phyloP scores from a whole-genome alignment of 2,329 filamentous ascomycete genomes.

The Nigrograna mackinnonii region DNA sequence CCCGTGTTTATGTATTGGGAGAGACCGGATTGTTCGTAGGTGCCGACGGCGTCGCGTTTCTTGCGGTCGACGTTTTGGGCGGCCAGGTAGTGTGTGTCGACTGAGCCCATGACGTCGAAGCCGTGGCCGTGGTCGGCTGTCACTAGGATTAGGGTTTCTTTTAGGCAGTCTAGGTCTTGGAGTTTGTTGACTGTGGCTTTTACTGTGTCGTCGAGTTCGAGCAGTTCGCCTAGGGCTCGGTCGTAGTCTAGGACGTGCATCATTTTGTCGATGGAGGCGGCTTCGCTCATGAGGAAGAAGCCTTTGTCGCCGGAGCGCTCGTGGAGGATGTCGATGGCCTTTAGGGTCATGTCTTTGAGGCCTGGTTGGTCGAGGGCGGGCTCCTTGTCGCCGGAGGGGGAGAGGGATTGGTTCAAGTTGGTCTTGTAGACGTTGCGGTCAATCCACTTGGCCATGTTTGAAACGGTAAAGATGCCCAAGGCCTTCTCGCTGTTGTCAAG shows the following conservation, averaged over 20 bases:
- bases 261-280: constrained; percentile 85
- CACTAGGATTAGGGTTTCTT: constrained; percentile 78
- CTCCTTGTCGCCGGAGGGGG: constrained; percentile 66
- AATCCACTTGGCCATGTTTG: constrained; percentile 81
- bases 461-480: constrained; percentile 76
- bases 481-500: constrained; percentile 64
- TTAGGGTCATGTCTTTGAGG: constrained; percentile 87
- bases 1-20: constrained; percentile 73
- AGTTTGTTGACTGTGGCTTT: constrained; percentile 75
- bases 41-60: constrained; percentile 76
- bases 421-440: constrained; percentile 79
- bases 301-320: constrained; percentile 67
- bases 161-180: constrained; percentile 64
- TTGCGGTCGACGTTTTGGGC: constrained; percentile 67
- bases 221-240: constrained; percentile 79
- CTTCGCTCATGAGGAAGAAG: constrained; percentile 88
- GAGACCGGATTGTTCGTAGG: constrained; percentile 73
- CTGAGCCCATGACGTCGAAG: constrained; percentile 82
- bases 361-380: constrained; percentile 77
- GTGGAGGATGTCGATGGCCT: constrained; percentile 80
- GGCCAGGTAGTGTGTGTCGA: constrained; percentile 77
- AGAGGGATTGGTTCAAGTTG: constrained; percentile 71
- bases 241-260: constrained; percentile 87
- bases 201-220: constrained; percentile 84
- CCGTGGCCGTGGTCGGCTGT: constrained; percentile 90